phyloP scores from a whole-genome alignment of 371 early-diverging fungal species.

The Mortierella sp. region DNA sequence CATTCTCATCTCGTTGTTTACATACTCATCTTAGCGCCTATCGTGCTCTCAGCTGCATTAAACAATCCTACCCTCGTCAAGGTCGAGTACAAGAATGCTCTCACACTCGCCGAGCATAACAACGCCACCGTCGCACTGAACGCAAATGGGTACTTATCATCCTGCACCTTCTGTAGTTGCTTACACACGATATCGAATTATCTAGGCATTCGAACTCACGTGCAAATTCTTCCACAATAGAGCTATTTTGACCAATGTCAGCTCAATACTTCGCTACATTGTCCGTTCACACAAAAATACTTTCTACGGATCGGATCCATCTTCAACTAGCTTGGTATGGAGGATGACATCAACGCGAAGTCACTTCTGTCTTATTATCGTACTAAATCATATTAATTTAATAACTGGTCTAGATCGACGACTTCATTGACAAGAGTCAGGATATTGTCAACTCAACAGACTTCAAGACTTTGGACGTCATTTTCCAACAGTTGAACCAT shows the following conservation, averaged over 20 bases:
- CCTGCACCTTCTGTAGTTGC: too few species aligned
- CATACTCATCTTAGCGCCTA: constrained; percentile 20
- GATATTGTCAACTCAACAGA: constrained; percentile 69
- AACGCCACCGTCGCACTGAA: constrained; percentile 41
- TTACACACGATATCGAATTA: background rate
- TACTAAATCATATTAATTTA: background rate
- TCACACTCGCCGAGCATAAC: constrained; percentile 50
- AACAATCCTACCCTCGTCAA: constrained; percentile 53
- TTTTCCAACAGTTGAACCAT: constrained; percentile 78
- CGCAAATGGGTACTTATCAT: constrained; percentile 37
- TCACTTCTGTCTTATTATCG: background rate
- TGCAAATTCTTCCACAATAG: constrained; percentile 8
- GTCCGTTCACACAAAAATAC: constrained; percentile 55
- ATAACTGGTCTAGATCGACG: constrained; percentile 61
- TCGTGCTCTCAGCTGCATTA: constrained; percentile 43
- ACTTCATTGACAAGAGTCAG: constrained; percentile 76
- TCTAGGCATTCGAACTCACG: background rate
- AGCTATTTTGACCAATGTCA: constrained; percentile 40
- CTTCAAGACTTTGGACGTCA: constrained; percentile 79
- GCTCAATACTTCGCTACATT: constrained; percentile 49
- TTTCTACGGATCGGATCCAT: constrained; percentile 48
- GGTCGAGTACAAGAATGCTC: constrained; percentile 55
- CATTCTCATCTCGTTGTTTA: background rate
- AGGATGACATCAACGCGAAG: background rate
- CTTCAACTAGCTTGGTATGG: constrained; percentile 49